Conservation (phyloP, 2,329 filamentous ascomycete species). For the Cordyceps pruinosa region DNA sequence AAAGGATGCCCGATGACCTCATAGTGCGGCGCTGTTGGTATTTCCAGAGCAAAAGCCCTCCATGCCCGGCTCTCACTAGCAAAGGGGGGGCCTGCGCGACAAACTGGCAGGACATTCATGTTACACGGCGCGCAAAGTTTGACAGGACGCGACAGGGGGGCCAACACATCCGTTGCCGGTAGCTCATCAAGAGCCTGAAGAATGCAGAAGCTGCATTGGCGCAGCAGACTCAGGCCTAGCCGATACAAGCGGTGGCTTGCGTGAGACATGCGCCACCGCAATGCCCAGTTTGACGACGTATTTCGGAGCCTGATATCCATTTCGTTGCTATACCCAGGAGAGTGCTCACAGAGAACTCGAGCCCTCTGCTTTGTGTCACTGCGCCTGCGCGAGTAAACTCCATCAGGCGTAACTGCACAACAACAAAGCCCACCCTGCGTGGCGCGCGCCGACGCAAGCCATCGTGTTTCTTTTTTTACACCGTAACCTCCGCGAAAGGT, state of each 20-base stretch:
- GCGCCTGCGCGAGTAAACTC: neutral
- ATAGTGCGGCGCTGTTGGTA: neutral
- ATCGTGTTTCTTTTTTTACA: slow-evolving; percentile 1
- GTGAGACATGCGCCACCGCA: neutral
- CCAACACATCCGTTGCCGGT: neutral
- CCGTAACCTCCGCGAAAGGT: too few relatives aligned
- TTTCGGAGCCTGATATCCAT: neutral
- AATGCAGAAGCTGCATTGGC: neutral
- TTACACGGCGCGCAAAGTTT: neutral
- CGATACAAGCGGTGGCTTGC: neutral
- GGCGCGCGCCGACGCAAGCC: neutral
- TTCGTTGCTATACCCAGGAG: neutral
- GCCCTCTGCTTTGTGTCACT: neutral
- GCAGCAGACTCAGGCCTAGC: neutral
- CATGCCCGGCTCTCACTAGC: neutral
- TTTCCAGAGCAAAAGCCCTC: neutral
- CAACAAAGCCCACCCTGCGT: neutral
- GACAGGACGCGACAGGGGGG: neutral
- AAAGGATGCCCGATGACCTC: neutral
- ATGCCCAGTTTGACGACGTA: neutral
- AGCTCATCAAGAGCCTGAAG: neutral
- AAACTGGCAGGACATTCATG: neutral
- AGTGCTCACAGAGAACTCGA: too few relatives aligned
- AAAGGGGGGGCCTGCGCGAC: neutral
- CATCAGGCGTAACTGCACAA: too few relatives aligned